Evolutionary conservation across 2,329 filamentous ascomycete genomes (phyloP).

Genomic region (Hypoxylon sp.): DNA sequence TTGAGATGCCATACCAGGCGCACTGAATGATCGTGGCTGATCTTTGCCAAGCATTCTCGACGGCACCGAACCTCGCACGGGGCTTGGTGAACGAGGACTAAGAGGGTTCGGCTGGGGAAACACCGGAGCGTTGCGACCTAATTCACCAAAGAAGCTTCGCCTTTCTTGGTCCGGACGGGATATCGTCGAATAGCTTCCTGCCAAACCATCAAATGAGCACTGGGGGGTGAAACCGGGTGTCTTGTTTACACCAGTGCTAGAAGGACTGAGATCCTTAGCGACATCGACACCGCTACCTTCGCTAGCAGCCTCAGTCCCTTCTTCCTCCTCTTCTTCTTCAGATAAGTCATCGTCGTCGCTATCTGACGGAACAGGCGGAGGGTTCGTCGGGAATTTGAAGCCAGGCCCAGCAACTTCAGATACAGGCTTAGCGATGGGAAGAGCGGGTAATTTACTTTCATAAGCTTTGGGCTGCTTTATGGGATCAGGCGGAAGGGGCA

Average conservation of each 20-base stretch:
- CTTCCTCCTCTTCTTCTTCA: conserved; percentile 59
- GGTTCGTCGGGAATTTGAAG: conserved; percentile 54
- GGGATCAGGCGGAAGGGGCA: conserved; percentile 62
- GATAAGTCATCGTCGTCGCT: conserved; percentile 62
- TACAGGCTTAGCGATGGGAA: conserved; percentile 47
- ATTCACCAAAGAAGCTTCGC: conserved; percentile 68
- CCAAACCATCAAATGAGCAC: conserved; percentile 69
- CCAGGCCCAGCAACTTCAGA: conserved; percentile 47
- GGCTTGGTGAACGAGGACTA: conserved; percentile 82
- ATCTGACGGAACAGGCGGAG: conserved; percentile 52
- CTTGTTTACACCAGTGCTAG: conserved; percentile 60
- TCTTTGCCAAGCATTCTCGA: conserved; percentile 65
- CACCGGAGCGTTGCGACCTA: conserved; percentile 65
- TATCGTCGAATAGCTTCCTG: conserved; percentile 64
- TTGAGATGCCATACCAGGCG: conserved; percentile 71
- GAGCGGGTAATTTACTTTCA: conserved; percentile 49
- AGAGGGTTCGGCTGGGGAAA: conserved; percentile 69
- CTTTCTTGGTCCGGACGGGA: conserved; percentile 63
- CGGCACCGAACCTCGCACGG: conserved; percentile 73
- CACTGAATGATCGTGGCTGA: conserved; percentile 70
- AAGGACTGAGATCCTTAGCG: conserved; percentile 73
- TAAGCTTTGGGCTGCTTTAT: conserved; percentile 53
- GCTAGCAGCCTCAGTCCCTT: conserved; percentile 62
- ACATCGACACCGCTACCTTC: conserved; percentile 76
- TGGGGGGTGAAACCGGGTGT: conserved; percentile 70